These are phyloP conservation scores for Penicillium lividum DNA, from an alignment of 495 filamentous ascomycete genomes.

Conservation along the genomic window DNA sequence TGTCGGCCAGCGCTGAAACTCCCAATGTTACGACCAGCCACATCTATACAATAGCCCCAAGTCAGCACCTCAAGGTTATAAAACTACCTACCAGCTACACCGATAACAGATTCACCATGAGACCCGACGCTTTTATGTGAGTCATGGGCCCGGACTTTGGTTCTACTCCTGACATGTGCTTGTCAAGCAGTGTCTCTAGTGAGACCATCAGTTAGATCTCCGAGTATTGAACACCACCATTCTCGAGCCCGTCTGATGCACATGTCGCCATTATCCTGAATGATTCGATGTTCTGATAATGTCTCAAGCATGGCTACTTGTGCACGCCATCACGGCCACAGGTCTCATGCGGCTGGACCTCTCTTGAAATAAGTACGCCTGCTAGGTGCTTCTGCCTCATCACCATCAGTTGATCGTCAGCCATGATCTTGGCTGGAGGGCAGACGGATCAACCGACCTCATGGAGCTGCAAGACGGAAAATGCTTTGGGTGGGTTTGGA, in stretches of 20 bases:
- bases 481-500: background rate
- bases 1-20: no score
- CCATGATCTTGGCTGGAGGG: background rate
- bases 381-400: background rate
- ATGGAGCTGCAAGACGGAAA: background rate
- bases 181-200: background rate
- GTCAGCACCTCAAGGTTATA: no score
- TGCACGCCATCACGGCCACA: constrained; percentile 1
- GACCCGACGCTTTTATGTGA: no score
- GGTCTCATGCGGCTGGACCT: background rate
- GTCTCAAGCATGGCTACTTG: constrained; percentile 1
- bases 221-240: background rate
- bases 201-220: background rate
- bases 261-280: constrained; percentile 6
- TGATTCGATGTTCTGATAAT: constrained; percentile 4
- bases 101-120: no score
- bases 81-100: no score
- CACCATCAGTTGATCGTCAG: background rate
- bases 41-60: no score
- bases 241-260: background rate
- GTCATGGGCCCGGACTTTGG: background rate
- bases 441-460: background rate
- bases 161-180: background rate
- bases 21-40: no score
- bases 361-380: background rate